Conservation (phyloP, 352 stramenopile genomes). For the Globisporangium echinulatum region DNA sequence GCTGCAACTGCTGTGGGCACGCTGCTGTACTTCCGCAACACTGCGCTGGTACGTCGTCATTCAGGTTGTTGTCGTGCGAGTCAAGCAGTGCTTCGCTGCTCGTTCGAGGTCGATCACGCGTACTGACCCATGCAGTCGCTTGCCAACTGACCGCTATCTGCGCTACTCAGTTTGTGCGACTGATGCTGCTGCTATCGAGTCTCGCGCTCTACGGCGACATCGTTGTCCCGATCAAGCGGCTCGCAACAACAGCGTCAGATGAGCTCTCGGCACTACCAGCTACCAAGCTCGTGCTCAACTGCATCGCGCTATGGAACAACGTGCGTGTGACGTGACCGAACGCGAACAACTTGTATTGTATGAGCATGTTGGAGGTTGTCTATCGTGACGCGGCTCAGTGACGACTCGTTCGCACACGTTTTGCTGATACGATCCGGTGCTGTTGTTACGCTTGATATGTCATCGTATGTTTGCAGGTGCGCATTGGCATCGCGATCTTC, state of each 20-base stretch:
- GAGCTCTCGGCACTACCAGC: constrained; percentile 8
- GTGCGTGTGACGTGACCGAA: constrained; percentile 2
- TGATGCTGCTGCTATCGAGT: constrained; percentile 48
- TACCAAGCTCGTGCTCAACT: constrained; percentile 26
- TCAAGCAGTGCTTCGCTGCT: background rate
- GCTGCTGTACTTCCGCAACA: constrained; percentile 65
- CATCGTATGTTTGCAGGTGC: constrained; percentile 12
- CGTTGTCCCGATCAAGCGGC: constrained; percentile 26
- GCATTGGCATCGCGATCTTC: constrained; percentile 29
- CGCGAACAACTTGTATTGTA: background rate
- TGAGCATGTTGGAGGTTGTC: background rate
- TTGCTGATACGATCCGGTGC: background rate
- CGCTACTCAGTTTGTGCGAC: constrained; percentile 38
- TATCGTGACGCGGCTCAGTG: background rate
- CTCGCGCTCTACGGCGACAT: constrained; percentile 56
- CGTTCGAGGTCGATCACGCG: background rate
- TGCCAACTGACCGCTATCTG: background rate
- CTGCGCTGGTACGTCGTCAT: constrained; percentile 28
- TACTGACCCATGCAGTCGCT: background rate
- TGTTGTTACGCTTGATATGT: background rate
- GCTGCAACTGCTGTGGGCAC: constrained; percentile 18
- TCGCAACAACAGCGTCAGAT: constrained; percentile 10
- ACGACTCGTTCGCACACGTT: background rate
- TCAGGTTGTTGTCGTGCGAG: background rate
- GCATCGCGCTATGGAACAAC: constrained; percentile 37